A percentile compares a stretch with the other conserved stretches of the same genome.
These are phyloP conservation scores for Adansonia digitata DNA, from an alignment of 345 rosid species.

Conservation along the genomic window DNA sequence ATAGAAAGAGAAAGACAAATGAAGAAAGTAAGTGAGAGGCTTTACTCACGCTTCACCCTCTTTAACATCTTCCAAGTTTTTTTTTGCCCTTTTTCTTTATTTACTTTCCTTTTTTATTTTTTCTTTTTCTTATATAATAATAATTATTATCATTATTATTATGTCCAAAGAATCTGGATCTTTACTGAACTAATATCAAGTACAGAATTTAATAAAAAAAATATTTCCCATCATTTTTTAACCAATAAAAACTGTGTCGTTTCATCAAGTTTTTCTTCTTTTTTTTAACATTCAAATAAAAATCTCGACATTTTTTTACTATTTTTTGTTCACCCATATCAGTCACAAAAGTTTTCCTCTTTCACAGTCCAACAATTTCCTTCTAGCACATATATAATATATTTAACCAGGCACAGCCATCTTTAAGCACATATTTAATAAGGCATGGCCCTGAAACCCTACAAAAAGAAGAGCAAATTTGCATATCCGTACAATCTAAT, in stretches of 20 bases:
- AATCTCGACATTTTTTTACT: no score
- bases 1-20: slow-evolving; percentile 22
- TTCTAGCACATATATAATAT: background rate
- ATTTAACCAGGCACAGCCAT: background rate
- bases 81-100: background rate
- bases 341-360: background rate
- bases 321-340: no score
- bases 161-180: background rate
- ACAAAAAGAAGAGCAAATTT: background rate
- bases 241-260: no score
- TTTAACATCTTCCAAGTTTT: background rate
- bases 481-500: background rate
- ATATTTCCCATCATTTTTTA: no score
- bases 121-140: no score
- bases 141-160: background rate
- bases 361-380: background rate
- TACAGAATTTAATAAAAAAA: background rate
- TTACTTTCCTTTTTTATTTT: background rate
- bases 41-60: slow-evolving; percentile 59
- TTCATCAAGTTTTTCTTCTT: no score
- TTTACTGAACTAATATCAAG: background rate
- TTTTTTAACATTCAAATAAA: no score
- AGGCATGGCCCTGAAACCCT: background rate
- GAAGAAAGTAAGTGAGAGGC: slow-evolving; percentile 35
- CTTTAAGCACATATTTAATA: background rate